Base-by-base conservation (phyloP, 2,329 filamentous ascomycete genomes). In the Fusarium anguioides region DNA sequence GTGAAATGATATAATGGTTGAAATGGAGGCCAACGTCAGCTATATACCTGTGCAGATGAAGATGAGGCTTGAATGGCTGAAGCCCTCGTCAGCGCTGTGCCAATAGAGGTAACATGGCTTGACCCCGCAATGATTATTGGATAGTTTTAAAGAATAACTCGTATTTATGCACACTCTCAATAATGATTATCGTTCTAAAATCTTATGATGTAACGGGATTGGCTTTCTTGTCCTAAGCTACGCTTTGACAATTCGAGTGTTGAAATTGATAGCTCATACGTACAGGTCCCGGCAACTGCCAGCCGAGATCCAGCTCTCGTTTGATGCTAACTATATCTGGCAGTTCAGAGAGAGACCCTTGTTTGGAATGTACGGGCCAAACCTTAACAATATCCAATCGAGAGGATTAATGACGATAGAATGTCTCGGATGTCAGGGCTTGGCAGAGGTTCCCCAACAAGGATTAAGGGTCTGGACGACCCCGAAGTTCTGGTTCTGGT, bases 321-420 rank as follows among this genome's bases (percentile, higher is more conserved):
- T 4, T 7, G 11, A 1, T 10, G 18, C 55, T 59, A 55, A 36
- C 55, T 14, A 18, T 0, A 24, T 48, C 8, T 4, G 50, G 55
- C 31, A 56, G 8, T 36, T 59, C 55, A 59, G 9, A 24, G 15
- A 24, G n/a, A 18, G 3, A 31, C 20, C 55, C 55, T 41, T 56
- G 41, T 23, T 29, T 51, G 18, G 35, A 20, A 17, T 39, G 17
- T 21, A 46, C 21, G 6, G 44, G 12, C 20, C 21, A 21, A 41
- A 55, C 35, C 45, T 35, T 35, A 55, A 18, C 14, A 27, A 24
- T 27, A 12, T 31, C 27, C 27, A 53, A 29, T 18, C 50, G 20
- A 29, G 7, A 24, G 35, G 17, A 33, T n/a, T 17, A 37, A 52
- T 52, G 52, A 27, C 46, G 36, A 33, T 27, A 6, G 12, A 29